Base-by-base conservation (phyloP, 2,329 filamentous ascomycete genomes). In the Pyrenochaeta sp. region DNA sequence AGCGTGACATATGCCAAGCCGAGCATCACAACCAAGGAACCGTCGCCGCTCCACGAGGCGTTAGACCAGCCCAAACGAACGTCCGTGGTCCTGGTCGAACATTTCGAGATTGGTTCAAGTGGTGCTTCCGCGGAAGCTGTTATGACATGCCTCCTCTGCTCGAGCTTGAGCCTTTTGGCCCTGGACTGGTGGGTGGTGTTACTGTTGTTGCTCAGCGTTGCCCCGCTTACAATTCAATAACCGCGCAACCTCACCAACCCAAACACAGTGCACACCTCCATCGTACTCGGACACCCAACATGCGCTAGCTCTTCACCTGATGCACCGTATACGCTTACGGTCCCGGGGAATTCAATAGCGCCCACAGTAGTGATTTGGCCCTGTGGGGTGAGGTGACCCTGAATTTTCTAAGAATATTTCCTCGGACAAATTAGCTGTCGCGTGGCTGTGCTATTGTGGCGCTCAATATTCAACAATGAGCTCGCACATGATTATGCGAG, bases 311-410 rank as follows among this genome's bases (percentile, higher is more conserved):
- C 37, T 37, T 43, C 37, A 50, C 46, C 52, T 39, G 37, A 40
- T 34, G 34, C 25, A 25, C 42, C 27, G 25, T 37, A 39, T 47
- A 43, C 39, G 36, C 50, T 50, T 52, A 57, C 45, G 45, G 39
- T 12, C 54, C 56, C 56, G 56, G 54, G 54, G 51, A 63, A 52
- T 65, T 58, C 60, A 44, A 65, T 65, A 63, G 62, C 58, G 56
- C 52, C 25, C 59, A 56, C 57, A 45, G 43, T 22, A 30, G 12
- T 34, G 15, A 28, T n/a, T 8, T 56, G 32, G 50, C 39, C 34
- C 42, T 45, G 47, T 53, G 51, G 51, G 36, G 48, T 56, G 27
- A 42, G 25, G 47, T 52, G 52, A 61, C 53, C 53, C 55, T 61
- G 47, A 49, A 43, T 25, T 46, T 48, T 45, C 61, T 61, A 60